phyloP scores from a whole-genome alignment of 768 basidiomycete species.

The Panaeolus cyanescens region DNA sequence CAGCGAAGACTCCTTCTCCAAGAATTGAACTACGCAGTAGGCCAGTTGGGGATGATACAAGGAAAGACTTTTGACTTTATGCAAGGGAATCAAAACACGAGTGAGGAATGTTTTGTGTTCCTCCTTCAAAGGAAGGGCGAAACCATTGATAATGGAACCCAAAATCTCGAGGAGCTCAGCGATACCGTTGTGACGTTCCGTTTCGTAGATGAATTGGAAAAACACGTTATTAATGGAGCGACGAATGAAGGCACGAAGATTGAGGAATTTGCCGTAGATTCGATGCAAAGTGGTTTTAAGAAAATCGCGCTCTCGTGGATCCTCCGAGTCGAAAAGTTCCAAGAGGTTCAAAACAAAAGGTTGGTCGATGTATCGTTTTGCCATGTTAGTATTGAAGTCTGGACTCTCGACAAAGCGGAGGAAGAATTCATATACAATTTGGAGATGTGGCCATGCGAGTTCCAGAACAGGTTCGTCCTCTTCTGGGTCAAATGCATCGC shows the following conservation, averaged over 20 bases:
- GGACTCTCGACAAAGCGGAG: slow-evolving; percentile 96
- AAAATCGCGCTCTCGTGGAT: slow-evolving; percentile 98
- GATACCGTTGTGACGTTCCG: slow-evolving; percentile 98
- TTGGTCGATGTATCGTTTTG: slow-evolving; percentile 97
- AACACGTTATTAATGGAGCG: slow-evolving; percentile 99
- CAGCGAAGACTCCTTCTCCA: slow-evolving; percentile 91
- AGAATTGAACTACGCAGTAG: slow-evolving; percentile 98
- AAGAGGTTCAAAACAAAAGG: slow-evolving; percentile 93
- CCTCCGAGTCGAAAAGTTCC: slow-evolving; percentile 98
- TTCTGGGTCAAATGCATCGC: slow-evolving; percentile 98
- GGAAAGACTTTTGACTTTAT: slow-evolving; percentile 98
- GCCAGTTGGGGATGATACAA: slow-evolving; percentile 99
- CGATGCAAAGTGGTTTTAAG: slow-evolving; percentile 98
- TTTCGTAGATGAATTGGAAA: slow-evolving; percentile 98
- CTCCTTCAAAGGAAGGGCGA: slow-evolving; percentile 95
- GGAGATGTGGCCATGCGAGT: slow-evolving; percentile 98
- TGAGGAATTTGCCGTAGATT: slow-evolving; percentile 99
- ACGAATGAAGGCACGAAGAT: slow-evolving; percentile 96
- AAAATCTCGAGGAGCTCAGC: slow-evolving; percentile 97
- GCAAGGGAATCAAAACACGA: slow-evolving; percentile 90
- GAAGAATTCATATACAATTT: slow-evolving; percentile 99
- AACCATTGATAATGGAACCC: slow-evolving; percentile 99
- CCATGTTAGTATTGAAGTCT: slow-evolving; percentile 97
- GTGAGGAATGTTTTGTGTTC: slow-evolving; percentile 99
- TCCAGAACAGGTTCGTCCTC: slow-evolving; percentile 99